Evolutionary conservation across 176 grass and related monocot genomes (phyloP).

Genomic region (Oryza brachyantha): DNA sequence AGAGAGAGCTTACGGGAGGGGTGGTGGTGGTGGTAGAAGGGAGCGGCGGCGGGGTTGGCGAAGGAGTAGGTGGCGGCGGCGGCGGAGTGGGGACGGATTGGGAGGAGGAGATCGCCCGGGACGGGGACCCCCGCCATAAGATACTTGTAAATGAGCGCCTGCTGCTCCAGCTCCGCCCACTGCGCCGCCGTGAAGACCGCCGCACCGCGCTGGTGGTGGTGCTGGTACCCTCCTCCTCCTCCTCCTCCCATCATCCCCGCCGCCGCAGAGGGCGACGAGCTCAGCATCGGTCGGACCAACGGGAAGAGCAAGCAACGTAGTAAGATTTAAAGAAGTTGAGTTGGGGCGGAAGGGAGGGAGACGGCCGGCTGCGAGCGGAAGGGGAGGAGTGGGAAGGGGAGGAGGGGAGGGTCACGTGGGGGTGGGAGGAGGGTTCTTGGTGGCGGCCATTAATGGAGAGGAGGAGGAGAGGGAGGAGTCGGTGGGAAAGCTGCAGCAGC

Average conservation of each 20-base stretch:
- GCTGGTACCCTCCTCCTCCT: conserved; percentile 42
- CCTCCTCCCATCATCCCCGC: conserved; percentile 32
- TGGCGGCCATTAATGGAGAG: conserved; percentile 63
- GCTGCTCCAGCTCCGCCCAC: conserved; percentile 98
- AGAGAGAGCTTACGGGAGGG: conserved; percentile 56
- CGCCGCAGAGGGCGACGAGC: conserved; percentile 45
- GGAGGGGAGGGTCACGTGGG: conserved; percentile 40
- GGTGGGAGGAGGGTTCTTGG: conserved; percentile 43
- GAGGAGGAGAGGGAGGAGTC: conserved; percentile 4
- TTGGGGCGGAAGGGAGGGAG: not conserved
- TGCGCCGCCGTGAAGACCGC: conserved; percentile 87
- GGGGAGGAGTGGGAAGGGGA: too few species aligned
- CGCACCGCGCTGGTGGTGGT: conserved; percentile 24
- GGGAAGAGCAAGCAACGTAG: too few species aligned
- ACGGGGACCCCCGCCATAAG: conserved; percentile 90
- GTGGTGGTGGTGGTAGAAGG: conserved; percentile 68
- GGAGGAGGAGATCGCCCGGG: conserved; percentile 89
- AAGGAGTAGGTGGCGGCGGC: conserved; percentile 52
- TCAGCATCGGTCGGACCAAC: conserved; percentile 37
- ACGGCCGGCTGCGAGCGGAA: not conserved
- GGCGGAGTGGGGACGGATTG: conserved; percentile 61
- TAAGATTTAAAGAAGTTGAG: not conserved
- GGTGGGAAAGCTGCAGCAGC: conserved; percentile 22
- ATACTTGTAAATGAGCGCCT: conserved; percentile 96
- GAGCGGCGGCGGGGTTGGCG: conserved; percentile 53